These are phyloP conservation scores for Lippia alba DNA, from an alignment of 305 asterid species.

Conservation along the genomic window DNA sequence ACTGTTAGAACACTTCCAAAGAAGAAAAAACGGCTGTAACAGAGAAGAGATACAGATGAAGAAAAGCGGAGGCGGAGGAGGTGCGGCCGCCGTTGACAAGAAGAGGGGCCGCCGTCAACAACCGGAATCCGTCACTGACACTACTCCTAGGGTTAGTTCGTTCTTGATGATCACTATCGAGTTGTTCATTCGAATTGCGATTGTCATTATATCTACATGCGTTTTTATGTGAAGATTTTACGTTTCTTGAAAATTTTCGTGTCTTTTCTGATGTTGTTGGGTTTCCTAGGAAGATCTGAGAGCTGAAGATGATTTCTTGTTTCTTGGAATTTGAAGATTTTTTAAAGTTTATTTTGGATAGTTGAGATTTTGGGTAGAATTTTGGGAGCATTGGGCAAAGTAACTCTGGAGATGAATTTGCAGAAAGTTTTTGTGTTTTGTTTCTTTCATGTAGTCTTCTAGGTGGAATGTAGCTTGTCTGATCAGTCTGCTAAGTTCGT, in stretches of 20 bases:
- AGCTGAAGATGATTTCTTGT: conserved; percentile 20
- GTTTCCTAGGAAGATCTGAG: conserved; percentile 39
- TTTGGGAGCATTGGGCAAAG: conserved; percentile 21
- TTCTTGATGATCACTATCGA: conserved; percentile 4
- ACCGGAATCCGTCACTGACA: conserved; percentile 51
- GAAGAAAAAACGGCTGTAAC: conserved; percentile 1
- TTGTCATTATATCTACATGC: conserved; percentile 29
- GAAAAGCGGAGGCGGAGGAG: conserved; percentile 62
- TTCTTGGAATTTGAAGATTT: conserved; percentile 19
- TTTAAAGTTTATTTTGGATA: conserved; percentile 18
- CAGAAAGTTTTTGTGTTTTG: conserved; percentile 5
- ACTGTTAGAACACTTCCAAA: conserved; percentile 2
- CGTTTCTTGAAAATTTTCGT: conserved; percentile 10
- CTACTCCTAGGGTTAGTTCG: conserved; percentile 62
- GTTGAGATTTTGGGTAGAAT: conserved; percentile 7
- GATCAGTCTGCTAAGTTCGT: conserved; percentile 28
- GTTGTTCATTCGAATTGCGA: conserved; percentile 18
- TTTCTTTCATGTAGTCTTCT: background rate
- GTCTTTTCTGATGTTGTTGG: conserved; percentile 22
- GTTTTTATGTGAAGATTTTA: conserved; percentile 1
- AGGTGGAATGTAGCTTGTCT: conserved; percentile 18
- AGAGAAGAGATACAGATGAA: conserved; percentile 49
- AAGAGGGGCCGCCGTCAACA: conserved; percentile 66
- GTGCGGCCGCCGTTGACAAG: conserved; percentile 66
- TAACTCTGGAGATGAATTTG: conserved; percentile 21